These are phyloP conservation scores for Mycena haematopus DNA, from an alignment of 768 basidiomycete species.

Conservation along the genomic window DNA sequence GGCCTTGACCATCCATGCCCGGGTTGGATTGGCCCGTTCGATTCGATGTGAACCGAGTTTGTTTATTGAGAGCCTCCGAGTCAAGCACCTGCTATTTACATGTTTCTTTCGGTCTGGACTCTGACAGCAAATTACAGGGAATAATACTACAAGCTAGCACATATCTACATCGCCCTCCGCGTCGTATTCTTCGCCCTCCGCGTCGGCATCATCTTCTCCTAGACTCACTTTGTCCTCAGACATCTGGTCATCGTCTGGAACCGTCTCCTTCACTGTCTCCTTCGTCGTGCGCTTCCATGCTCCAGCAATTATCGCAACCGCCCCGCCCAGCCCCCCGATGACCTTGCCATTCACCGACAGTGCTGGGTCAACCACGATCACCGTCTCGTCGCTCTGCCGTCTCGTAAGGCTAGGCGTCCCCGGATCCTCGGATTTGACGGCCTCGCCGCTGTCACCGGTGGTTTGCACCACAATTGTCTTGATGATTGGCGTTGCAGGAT, in stretches of 20 bases:
- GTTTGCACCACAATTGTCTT: conserved; percentile 32
- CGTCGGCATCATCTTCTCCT: conserved; percentile 39
- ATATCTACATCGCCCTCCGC: conserved; percentile 45
- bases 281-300: conserved; percentile 5
- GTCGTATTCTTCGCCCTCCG: conserved; percentile 42
- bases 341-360: conserved; percentile 37
- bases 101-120: neutral
- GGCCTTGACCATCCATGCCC: conserved; percentile 22
- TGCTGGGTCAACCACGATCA: conserved; percentile 45
- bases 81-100: neutral
- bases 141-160: conserved; percentile 5
- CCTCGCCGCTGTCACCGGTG: conserved; percentile 32
- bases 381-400: conserved; percentile 65
- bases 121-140: conserved; percentile 5
- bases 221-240: conserved; percentile 18
- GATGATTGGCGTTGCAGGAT: conserved; percentile 24
- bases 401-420: conserved; percentile 59
- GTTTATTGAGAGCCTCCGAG: neutral
- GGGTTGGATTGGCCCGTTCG: conserved; percentile 16
- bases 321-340: conserved; percentile 33
- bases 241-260: neutral
- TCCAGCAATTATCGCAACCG: conserved; percentile 20
- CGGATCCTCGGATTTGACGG: conserved; percentile 59
- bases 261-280: neutral
- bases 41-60: conserved; percentile 7